Percentiles rank a stretch among this genome's conserved stretches.
Conservation (phyloP, 805 yeast species). For the Ogataea paraovalis region DNA sequence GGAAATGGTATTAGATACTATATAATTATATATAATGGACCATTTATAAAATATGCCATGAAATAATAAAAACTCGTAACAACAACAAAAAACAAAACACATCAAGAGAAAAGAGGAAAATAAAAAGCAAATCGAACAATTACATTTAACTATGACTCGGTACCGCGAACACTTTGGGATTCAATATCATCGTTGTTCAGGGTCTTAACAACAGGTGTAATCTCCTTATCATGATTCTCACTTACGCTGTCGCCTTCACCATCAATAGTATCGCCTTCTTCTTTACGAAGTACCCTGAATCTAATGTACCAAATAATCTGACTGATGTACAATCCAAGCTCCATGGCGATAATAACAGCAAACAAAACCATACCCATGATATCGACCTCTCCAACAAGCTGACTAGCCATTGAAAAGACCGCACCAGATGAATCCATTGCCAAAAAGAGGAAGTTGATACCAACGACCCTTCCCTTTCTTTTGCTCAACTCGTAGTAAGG, state of each 20-base stretch:
- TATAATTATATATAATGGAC: too few species aligned
- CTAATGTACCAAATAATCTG: conserved; percentile 69
- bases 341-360: conserved; percentile 68
- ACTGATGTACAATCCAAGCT: conserved; percentile 69
- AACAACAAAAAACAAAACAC: background rate
- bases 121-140: too few species aligned
- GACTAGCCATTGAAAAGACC: conserved; percentile 59
- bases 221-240: background rate
- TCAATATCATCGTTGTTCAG: too few species aligned
- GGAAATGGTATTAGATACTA: conserved; percentile 29
- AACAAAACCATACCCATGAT: conserved; percentile 75
- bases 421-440: conserved; percentile 80
- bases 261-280: conserved; percentile 3
- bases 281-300: conserved; percentile 27
- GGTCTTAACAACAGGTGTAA: background rate
- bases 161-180: too few species aligned
- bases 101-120: background rate
- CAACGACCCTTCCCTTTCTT: conserved; percentile 79
- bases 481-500: conserved; percentile 84
- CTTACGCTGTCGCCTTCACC: background rate
- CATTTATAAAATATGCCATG: background rate
- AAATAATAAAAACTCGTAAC: background rate
- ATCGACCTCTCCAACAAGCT: conserved; percentile 60
- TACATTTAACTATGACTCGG: too few species aligned
- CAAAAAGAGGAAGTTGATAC: conserved; percentile 80